Conservation (phyloP, 1,139 yeast species). For the Diutina ranongensis region DNA sequence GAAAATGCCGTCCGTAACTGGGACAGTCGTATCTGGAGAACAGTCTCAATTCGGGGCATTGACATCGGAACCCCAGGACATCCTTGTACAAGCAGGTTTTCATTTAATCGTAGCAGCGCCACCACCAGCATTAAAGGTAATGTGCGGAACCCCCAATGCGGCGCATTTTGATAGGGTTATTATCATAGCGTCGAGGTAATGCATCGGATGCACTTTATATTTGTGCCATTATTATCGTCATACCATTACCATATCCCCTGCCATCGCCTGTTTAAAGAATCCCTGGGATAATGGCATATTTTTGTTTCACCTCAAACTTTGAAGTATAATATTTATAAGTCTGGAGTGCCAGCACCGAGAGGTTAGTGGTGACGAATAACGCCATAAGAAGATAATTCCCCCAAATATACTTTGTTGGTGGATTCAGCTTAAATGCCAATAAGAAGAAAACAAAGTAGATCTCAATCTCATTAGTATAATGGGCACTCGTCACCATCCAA, state of each 20-base stretch:
- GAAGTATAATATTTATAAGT: background rate
- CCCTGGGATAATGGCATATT: constrained; percentile 4
- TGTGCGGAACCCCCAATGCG: too few species aligned
- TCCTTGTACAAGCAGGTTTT: constrained; percentile 30
- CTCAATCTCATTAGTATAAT: constrained; percentile 4
- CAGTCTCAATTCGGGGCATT: constrained; percentile 37
- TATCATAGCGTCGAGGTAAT: too few species aligned
- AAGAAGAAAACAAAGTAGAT: background rate
- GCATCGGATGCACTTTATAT: too few species aligned
- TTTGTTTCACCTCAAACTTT: background rate
- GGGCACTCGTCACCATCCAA: constrained; percentile 1
- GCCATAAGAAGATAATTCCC: background rate
- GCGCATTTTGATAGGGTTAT: too few species aligned
- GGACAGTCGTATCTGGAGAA: constrained; percentile 26
- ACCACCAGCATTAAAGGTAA: background rate
- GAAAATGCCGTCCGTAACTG: constrained; percentile 26
- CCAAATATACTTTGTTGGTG: background rate
- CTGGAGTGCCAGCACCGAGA: background rate
- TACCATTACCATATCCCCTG: too few species aligned
- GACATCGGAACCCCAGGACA: constrained; percentile 58
- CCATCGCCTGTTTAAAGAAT: background rate
- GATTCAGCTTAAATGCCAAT: background rate
- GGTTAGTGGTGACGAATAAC: background rate
- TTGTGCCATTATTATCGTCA: too few species aligned
- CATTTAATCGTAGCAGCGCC: constrained; percentile 1